phyloP scores from a whole-genome alignment of 768 basidiomycete genomes.

The Suillus ampliporus region DNA sequence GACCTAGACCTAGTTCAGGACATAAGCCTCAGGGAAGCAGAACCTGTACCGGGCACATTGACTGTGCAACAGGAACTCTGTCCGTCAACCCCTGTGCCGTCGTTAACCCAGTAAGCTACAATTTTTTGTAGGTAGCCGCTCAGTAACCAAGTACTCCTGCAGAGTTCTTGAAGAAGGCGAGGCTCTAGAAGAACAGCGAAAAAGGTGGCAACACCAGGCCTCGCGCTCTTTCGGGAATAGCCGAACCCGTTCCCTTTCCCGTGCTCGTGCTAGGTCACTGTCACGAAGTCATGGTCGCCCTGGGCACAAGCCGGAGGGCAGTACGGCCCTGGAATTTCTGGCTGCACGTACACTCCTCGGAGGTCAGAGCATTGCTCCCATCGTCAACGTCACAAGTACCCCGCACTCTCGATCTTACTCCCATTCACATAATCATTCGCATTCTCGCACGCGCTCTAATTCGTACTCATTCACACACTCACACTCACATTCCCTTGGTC shows the following conservation, averaged over 20 bases:
- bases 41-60: slow-evolving; percentile 2
- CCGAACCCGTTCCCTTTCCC: slow-evolving; percentile 61
- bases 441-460: slow-evolving; percentile 23
- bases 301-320: slow-evolving; percentile 28
- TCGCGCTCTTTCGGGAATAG: slow-evolving; percentile 68
- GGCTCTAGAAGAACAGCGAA: slow-evolving; percentile 64
- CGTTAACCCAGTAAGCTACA: slow-evolving; percentile 52
- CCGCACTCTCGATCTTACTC: slow-evolving; percentile 36
- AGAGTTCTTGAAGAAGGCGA: slow-evolving; percentile 75
- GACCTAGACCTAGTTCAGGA: too few species aligned
- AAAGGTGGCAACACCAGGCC: slow-evolving; percentile 70
- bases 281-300: slow-evolving; percentile 27
- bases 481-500: slow-evolving; percentile 44
- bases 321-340: slow-evolving; percentile 56
- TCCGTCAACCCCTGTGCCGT: slow-evolving; percentile 62
- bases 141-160: slow-evolving; percentile 6
- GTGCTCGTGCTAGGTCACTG: slow-evolving; percentile 37
- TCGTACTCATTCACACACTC: slow-evolving; percentile 37
- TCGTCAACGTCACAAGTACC: slow-evolving; percentile 29
- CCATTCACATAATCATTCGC: slow-evolving; percentile 28
- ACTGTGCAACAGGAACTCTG: slow-evolving; percentile 56
- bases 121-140: neutral
- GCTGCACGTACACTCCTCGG: slow-evolving; percentile 74
- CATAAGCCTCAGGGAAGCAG: slow-evolving; percentile 19
- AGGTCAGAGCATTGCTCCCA: slow-evolving; percentile 61